Base-by-base conservation (phyloP, 176 grass and related monocot species). In the Oryza officinalis region DNA sequence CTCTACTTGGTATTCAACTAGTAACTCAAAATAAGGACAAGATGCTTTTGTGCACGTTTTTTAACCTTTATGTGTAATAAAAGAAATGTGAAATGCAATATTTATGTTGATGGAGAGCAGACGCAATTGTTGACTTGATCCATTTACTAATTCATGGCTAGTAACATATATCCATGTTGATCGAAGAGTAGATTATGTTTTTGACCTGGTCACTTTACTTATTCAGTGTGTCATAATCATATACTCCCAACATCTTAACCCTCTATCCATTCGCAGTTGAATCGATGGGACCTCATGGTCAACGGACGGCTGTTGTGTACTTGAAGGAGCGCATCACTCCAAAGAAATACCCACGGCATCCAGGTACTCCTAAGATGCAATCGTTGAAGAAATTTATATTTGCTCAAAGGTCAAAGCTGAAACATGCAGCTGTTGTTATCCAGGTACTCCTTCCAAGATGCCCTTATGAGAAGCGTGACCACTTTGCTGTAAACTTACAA, bases 361-460 rank as follows among this genome's bases (percentile, higher is more conserved):
- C 93, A 83, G 93, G 92, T 89, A 91, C 85, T 49, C 68, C 79
- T 30, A 91, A 90, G 77, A 69, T 69, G 25, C 87, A 87, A 54
- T 61, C 18, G n/a, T 69, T 27, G 33, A 13, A 17, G 18, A 43
- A 79, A 52, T 74, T 69, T 80, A 33, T 17, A 30, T 35, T 80
- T 67, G 35, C 32, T 78, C 7, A 63, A 59, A 43, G 33, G 17
- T 78, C 10, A 63, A 60, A 44, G 37, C 38, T 80, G 40, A 65
- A 76, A 70, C 1, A 15, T 68, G 32, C 37, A 14, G 0, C 46
- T 86, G 37, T 13, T 79, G 79, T 12, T 84, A 84, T 70, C 67
- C 89, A 87, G 93, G 93, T 75, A 92, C 90, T 45, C 91, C 91
- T 74, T 94, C 89, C 23, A 99, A 99, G 76, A 86, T 81, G 57